phyloP scores from a whole-genome alignment of 768 basidiomycete species.

The Podaxis carcinomalis region DNA sequence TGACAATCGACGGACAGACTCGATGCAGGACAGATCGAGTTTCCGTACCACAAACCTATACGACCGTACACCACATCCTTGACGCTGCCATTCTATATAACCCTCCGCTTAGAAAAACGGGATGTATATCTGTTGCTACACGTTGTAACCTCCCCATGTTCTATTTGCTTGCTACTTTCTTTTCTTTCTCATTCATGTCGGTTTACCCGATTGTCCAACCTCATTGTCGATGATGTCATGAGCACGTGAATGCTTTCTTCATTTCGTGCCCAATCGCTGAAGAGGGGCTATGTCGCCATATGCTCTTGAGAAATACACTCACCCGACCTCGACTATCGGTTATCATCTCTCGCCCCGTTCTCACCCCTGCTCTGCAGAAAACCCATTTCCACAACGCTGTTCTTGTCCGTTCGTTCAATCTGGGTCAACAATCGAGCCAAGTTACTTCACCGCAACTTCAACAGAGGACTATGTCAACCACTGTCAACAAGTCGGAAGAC shows the following conservation, averaged over 20 bases:
- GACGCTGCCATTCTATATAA: not conserved
- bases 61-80: constrained; percentile 3
- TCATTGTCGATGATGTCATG: not conserved
- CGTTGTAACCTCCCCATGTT: not conserved
- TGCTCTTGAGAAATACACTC: not conserved
- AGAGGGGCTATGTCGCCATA: not conserved
- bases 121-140: not conserved
- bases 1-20: constrained; percentile 45
- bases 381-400: not conserved
- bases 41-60: constrained; percentile 45
- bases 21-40: constrained; percentile 85
- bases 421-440: not conserved
- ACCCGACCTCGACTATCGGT: not conserved
- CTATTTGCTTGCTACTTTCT: not conserved
- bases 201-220: not conserved
- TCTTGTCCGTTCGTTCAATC: not conserved
- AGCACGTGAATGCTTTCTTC: not conserved
- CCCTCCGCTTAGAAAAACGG: not conserved
- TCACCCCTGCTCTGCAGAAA: not conserved
- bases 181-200: not conserved
- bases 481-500: constrained; percentile 50
- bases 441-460: not conserved
- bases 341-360: not conserved
- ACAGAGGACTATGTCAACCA: constrained; percentile 32
- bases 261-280: not conserved